These are phyloP conservation scores for Pilasporangium apinafurcum DNA, from an alignment of 352 stramenopile genomes.

Conservation along the genomic window DNA sequence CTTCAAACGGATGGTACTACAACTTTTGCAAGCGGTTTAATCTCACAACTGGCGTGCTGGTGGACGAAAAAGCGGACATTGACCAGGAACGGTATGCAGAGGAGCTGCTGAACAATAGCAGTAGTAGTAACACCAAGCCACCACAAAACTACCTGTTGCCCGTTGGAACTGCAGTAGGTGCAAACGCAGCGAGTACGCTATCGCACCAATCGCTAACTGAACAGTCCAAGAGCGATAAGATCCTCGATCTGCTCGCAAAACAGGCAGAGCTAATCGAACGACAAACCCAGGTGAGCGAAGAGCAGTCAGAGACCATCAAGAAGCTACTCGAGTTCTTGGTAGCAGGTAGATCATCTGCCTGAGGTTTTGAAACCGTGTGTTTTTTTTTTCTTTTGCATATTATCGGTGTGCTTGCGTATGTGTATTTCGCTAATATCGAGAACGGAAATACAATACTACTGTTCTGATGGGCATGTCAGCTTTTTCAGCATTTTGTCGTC, in stretches of 20 bases:
- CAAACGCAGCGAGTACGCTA: not conserved
- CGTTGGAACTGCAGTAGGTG: not conserved
- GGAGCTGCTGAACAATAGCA: constrained; percentile 11
- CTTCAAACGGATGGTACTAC: constrained; percentile 51
- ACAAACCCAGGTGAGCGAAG: constrained; percentile 27
- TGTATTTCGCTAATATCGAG: no score
- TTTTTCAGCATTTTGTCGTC: no score
- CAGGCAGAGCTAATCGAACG: constrained; percentile 25
- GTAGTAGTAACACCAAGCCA: constrained; percentile 6
- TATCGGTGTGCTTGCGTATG: no score
- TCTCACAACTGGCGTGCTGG: constrained; percentile 17
- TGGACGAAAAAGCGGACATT: constrained; percentile 18
- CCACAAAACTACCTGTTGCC: not conserved
- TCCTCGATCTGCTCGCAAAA: constrained; percentile 25
- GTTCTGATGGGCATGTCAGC: no score
- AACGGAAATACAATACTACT: no score
- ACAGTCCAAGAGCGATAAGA: constrained; percentile 19
- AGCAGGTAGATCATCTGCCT: no score
- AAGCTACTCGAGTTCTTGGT: constrained; percentile 20
- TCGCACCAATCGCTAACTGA: not conserved
- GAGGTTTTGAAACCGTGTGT: no score
- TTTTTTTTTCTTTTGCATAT: no score
- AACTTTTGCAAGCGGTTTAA: constrained; percentile 41
- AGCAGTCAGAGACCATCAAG: constrained; percentile 25
- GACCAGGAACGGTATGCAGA: constrained; percentile 8